Evolutionary conservation across 2,329 filamentous ascomycete genomes (phyloP).

Genomic region (Aspergillus latus): DNA sequence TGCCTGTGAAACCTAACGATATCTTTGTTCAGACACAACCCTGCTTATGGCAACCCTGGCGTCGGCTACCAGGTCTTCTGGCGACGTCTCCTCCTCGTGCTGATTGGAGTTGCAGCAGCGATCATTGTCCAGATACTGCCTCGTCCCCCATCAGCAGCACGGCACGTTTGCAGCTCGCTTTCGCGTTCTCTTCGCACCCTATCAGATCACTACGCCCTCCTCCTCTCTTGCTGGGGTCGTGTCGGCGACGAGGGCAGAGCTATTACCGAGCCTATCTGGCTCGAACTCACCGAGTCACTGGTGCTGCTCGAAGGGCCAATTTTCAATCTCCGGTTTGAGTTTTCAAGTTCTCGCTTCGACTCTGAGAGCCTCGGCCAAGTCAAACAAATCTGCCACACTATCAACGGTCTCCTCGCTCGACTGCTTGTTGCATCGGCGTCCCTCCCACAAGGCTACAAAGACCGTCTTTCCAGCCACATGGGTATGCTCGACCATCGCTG

Average conservation of each 20-base stretch:
- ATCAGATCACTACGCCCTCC: constrained; percentile 52
- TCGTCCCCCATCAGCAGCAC: constrained; percentile 48
- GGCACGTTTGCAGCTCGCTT: constrained; percentile 47
- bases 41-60: constrained; percentile 49
- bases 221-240: constrained; percentile 48
- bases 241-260: constrained; percentile 23
- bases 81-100: constrained; percentile 45
- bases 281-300: constrained; percentile 36
- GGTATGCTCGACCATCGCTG: constrained; percentile 46
- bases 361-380: constrained; percentile 33
- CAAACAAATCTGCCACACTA: constrained; percentile 32
- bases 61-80: constrained; percentile 52
- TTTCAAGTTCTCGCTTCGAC: constrained; percentile 42
- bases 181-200: constrained; percentile 46
- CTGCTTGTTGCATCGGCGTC: constrained; percentile 37
- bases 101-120: constrained; percentile 48
- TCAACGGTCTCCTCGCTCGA: constrained; percentile 36
- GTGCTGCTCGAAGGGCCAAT: constrained; percentile 36
- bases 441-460: constrained; percentile 42
- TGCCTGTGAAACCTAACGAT: neutral
- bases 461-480: constrained; percentile 37
- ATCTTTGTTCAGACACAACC: constrained; percentile 35
- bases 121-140: constrained; percentile 51
- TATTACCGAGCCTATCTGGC: constrained; percentile 32
- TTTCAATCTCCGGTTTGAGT: constrained; percentile 38